phyloP scores from a whole-genome alignment of 2,329 filamentous ascomycete genomes.

The Neocatenulostroma microsporum region DNA sequence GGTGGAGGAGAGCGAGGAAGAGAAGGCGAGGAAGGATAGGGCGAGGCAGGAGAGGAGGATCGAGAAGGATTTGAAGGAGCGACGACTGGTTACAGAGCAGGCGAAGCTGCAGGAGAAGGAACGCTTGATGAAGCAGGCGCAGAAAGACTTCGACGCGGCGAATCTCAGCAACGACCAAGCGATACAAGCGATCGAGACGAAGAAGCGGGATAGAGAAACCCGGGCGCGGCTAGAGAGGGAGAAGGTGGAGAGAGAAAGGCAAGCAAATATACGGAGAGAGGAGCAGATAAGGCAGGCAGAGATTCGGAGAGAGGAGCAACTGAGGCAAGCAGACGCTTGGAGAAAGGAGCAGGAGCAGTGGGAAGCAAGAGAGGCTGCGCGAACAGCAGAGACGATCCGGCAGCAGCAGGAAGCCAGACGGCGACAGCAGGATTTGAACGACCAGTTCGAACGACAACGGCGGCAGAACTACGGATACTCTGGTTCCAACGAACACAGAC shows the following conservation, averaged over 20 bases:
- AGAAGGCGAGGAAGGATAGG: slow-evolving; percentile 28
- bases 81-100: slow-evolving; percentile 16
- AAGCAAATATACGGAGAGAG: slow-evolving; percentile 9
- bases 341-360: slow-evolving; percentile 12
- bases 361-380: slow-evolving; percentile 4
- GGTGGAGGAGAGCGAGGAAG: slow-evolving; percentile 25
- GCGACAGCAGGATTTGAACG: no score
- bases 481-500: no score
- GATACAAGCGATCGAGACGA: slow-evolving; percentile 8
- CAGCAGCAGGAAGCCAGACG: slow-evolving; percentile 1
- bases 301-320: slow-evolving; percentile 4
- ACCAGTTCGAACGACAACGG: not conserved
- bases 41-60: slow-evolving; percentile 26
- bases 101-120: slow-evolving; percentile 17
- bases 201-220: slow-evolving; percentile 5
- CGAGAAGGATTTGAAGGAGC: slow-evolving; percentile 30
- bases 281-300: slow-evolving; percentile 5
- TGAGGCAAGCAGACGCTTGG: slow-evolving; percentile 8
- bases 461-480: not conserved
- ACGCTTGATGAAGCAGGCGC: slow-evolving; percentile 7
- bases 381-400: not conserved
- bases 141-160: slow-evolving; percentile 15
- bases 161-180: slow-evolving; percentile 14
- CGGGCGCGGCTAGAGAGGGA: slow-evolving; percentile 11
- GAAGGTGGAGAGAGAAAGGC: slow-evolving; percentile 9